A percentile compares a stretch with the other conserved stretches of the same genome.
These are phyloP conservation scores for Zelonia costaricensis DNA, from an alignment of 208 protist genomes.

Conservation along the genomic window DNA sequence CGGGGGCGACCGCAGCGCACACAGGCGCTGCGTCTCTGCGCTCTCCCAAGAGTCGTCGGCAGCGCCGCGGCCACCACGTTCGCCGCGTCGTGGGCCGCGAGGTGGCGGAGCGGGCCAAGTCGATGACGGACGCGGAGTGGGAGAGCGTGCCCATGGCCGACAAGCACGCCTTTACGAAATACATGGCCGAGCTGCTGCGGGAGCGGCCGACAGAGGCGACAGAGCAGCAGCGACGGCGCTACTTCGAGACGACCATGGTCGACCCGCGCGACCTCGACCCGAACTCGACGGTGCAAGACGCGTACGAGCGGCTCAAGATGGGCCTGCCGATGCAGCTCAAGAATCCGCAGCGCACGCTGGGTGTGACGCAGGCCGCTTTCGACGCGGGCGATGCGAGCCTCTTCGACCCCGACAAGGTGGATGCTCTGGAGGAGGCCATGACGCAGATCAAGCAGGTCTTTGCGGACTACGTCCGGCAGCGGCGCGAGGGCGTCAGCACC, in stretches of 20 bases:
- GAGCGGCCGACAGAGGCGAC: slow-evolving; percentile 70
- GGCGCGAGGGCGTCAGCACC: slow-evolving; percentile 73
- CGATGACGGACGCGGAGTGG: slow-evolving; percentile 84
- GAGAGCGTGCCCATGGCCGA: slow-evolving; percentile 72
- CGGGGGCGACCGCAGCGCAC: neutral
- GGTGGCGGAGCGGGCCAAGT: slow-evolving; percentile 63
- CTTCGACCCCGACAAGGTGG: slow-evolving; percentile 72
- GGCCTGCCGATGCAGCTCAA: slow-evolving; percentile 78
- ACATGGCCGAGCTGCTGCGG: slow-evolving; percentile 58
- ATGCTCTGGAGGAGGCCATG: slow-evolving; percentile 81
- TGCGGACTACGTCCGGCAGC: slow-evolving; percentile 80
- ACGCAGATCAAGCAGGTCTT: slow-evolving; percentile 85
- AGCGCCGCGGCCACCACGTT: slow-evolving; percentile 41
- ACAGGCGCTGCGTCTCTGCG: neutral
- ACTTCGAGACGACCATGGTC: slow-evolving; percentile 84
- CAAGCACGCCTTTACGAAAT: slow-evolving; percentile 81
- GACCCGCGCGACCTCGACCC: slow-evolving; percentile 72
- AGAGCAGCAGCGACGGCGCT: slow-evolving; percentile 85
- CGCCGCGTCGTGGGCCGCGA: slow-evolving; percentile 34
- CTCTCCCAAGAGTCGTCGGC: slow-evolving; percentile 32
- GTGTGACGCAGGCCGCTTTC: slow-evolving; percentile 80
- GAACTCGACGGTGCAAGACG: slow-evolving; percentile 53
- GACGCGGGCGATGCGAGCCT: slow-evolving; percentile 66
- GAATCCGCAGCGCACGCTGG: slow-evolving; percentile 62
- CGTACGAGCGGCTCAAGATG: slow-evolving; percentile 81